phyloP scores from a whole-genome alignment of 1,284 basidiomycete genomes.

The Sphagnurus paluster region DNA sequence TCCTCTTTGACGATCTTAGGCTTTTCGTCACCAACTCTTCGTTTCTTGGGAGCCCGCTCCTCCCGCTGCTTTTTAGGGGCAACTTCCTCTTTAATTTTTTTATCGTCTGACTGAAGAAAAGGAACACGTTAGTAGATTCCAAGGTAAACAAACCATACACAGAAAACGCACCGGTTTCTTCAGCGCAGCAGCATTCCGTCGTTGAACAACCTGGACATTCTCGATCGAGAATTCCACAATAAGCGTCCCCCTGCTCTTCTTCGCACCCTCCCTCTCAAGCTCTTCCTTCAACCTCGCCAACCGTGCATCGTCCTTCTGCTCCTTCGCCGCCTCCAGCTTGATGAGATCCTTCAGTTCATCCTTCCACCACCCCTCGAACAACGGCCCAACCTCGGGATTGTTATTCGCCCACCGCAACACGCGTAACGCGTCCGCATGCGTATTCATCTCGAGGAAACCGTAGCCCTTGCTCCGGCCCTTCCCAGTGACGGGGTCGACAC shows the following conservation, averaged over 20 bases:
- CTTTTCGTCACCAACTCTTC: conserved; percentile 26
- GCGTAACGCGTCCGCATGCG: conserved; percentile 87
- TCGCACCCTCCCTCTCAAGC: conserved; percentile 46
- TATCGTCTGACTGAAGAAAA: conserved; percentile 11
- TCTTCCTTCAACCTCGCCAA: conserved; percentile 63
- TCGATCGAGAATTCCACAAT: conserved; percentile 94
- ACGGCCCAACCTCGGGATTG: conserved; percentile 61
- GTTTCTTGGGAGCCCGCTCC: conserved; percentile 43
- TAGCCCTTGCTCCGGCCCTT: conserved; percentile 91
- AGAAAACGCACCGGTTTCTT: conserved; percentile 30
- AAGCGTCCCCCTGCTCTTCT: conserved; percentile 59
- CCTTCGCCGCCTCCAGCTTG: conserved; percentile 56
- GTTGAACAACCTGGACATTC: conserved; percentile 85
- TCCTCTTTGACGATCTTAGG: conserved; percentile 22
- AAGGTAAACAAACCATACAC: neutral
- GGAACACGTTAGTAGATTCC: neutral
- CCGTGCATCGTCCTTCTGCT: conserved; percentile 48
- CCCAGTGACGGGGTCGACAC: conserved; percentile 85
- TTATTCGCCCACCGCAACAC: conserved; percentile 95
- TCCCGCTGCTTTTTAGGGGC: conserved; percentile 21
- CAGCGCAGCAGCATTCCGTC: conserved; percentile 51
- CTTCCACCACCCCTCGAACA: conserved; percentile 84
- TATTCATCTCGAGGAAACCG: conserved; percentile 91
- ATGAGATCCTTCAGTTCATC: conserved; percentile 75
- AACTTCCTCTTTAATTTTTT: conserved; percentile 15